Evolutionary conservation across 2,329 filamentous ascomycete genomes (phyloP).

Genomic region (Colletotrichum tofieldiae): DNA sequence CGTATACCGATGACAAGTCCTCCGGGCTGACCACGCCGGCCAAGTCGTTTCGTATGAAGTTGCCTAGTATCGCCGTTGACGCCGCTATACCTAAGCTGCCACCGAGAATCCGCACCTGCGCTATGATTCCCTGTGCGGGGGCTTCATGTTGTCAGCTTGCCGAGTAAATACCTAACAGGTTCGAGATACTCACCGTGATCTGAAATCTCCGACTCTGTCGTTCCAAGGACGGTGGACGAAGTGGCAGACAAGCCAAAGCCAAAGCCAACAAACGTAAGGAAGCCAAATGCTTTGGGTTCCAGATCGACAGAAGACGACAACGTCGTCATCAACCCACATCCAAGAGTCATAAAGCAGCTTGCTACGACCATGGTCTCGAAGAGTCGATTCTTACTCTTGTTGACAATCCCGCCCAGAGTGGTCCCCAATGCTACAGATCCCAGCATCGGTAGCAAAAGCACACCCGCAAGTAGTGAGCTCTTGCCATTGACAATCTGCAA

Average conservation of each 20-base stretch:
- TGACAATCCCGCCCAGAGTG: conserved; percentile 59
- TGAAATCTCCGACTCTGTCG: conserved; percentile 57
- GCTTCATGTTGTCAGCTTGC: conserved; percentile 52
- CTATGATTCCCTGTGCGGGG: conserved; percentile 67
- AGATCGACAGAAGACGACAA: conserved; percentile 48
- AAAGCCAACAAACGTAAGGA: conserved; percentile 66
- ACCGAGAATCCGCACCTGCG: conserved; percentile 67
- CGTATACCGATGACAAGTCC: conserved; percentile 49
- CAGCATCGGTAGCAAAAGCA: conserved; percentile 70
- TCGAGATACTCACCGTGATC: conserved; percentile 61
- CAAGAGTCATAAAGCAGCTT: conserved; percentile 61
- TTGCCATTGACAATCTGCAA: conserved; percentile 67
- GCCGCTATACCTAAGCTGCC: conserved; percentile 70
- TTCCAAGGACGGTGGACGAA: conserved; percentile 63
- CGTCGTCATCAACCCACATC: conserved; percentile 64
- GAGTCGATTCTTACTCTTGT: conserved; percentile 57
- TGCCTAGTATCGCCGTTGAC: conserved; percentile 63
- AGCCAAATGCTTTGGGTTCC: conserved; percentile 64
- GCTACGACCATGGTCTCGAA: conserved; percentile 61
- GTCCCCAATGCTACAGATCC: conserved; percentile 64
- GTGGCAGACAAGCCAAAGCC: conserved; percentile 67
- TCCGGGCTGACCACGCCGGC: conserved; percentile 48
- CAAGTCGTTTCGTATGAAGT: conserved; percentile 51
- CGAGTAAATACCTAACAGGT: background rate
- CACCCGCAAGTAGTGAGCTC: conserved; percentile 61